Conservation (phyloP, 192 early-diverging fungal genomes). For the Coemansia furcata region DNA sequence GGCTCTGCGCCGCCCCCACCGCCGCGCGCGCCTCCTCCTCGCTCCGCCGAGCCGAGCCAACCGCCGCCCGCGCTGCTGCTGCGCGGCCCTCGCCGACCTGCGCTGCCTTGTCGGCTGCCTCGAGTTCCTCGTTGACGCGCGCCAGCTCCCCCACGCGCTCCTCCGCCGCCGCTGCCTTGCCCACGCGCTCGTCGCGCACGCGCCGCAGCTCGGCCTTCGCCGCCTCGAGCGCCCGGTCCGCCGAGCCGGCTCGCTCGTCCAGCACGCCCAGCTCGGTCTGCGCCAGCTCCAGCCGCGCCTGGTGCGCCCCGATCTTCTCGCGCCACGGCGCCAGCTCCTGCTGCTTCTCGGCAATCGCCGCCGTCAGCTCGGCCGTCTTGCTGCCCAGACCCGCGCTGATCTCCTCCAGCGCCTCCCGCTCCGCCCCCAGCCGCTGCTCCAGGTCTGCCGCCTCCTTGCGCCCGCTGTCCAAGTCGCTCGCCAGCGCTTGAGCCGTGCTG, state of each 20-base stretch:
- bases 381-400: conserved; percentile 79
- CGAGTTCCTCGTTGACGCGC: conserved; percentile 51
- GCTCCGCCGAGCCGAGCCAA: conserved; percentile 56
- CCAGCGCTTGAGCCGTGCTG: conserved; percentile 68
- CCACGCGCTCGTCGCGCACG: conserved; percentile 47
- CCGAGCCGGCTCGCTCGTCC: conserved; percentile 59
- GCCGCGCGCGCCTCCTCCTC: conserved; percentile 68
- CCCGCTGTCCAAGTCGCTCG: conserved; percentile 59
- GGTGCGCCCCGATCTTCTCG: conserved; percentile 74
- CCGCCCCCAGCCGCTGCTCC: conserved; percentile 59
- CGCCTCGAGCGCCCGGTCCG: conserved; percentile 56
- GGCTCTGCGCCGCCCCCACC: conserved; percentile 62
- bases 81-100: conserved; percentile 42
- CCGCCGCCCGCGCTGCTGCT: conserved; percentile 36
- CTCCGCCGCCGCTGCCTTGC: conserved; percentile 44
- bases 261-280: conserved; percentile 80
- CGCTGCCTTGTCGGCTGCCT: conserved; percentile 50
- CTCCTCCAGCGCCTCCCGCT: conserved; percentile 71
- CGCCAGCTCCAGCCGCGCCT: conserved; percentile 73
- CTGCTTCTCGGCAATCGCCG: conserved; percentile 82
- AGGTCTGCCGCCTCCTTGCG: conserved; percentile 61
- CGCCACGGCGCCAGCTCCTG: conserved; percentile 82
- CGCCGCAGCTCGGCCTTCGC: conserved; percentile 56
- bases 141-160: conserved; percentile 44
- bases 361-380: conserved; percentile 82